A percentile compares a stretch with the other conserved stretches of the same genome.
Conservation (phyloP, 169 alveolate species). For the Cryptosporidium baileyi region DNA sequence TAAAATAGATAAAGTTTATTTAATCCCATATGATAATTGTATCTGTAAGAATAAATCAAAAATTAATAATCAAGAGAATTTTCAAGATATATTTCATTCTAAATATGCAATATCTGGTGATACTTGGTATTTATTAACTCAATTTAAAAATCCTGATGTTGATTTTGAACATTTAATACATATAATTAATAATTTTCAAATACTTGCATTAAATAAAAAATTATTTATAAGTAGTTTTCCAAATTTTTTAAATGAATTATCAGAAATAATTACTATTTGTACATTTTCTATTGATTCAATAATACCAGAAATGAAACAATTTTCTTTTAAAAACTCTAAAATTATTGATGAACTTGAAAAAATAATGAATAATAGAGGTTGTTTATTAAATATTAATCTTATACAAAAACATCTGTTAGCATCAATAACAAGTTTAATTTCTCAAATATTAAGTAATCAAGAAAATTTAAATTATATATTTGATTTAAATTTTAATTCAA, state of each 20-base stretch:
- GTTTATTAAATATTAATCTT: background rate
- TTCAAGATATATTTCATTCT: background rate
- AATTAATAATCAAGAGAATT: background rate
- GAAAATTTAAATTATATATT: constrained; percentile 8
- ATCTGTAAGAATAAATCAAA: background rate
- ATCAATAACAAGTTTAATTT: background rate
- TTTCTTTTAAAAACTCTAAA: background rate
- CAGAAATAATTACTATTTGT: constrained; percentile 21
- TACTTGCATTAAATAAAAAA: constrained; percentile 6
- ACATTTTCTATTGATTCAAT: constrained; percentile 46
- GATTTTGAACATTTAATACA: constrained; percentile 1
- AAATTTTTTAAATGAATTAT: background rate
- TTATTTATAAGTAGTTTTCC: constrained; percentile 50
- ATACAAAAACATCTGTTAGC: constrained; percentile 29
- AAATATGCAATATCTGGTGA: constrained; percentile 21
- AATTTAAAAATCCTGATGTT: constrained; percentile 15
- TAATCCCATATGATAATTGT: background rate
- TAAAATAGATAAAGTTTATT: background rate
- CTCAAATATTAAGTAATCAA: background rate
- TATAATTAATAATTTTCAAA: constrained; percentile 16
- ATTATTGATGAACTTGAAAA: background rate
- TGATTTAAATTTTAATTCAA: background rate
- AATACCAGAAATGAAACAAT: background rate
- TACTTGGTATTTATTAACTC: constrained; percentile 33
- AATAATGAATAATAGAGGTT: background rate